Conservation (phyloP, 2,329 filamentous ascomycete genomes). For the Setomelanomma holmii region DNA sequence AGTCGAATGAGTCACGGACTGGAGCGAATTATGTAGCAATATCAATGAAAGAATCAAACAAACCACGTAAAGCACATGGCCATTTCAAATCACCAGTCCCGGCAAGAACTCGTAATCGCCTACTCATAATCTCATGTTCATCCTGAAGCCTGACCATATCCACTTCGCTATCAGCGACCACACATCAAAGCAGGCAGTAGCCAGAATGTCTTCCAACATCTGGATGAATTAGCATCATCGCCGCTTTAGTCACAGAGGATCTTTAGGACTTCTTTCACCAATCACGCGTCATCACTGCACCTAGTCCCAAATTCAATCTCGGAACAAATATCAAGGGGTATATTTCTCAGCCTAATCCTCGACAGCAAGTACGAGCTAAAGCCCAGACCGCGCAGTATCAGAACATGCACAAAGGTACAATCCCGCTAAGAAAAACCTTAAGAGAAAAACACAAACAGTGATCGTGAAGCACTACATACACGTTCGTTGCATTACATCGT, state of each 20-base stretch:
- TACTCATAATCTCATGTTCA: too few relatives aligned
- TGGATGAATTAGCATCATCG: too few relatives aligned
- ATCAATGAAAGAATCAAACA: conserved; percentile 2
- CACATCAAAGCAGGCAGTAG: too few relatives aligned
- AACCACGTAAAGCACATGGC: not conserved
- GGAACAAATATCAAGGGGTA: conserved; percentile 8
- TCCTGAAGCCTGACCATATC: too few relatives aligned
- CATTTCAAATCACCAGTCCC: too few relatives aligned
- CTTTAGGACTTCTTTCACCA: too few relatives aligned
- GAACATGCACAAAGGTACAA: not conserved
- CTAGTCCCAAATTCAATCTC: not conserved
- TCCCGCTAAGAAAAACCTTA: not conserved
- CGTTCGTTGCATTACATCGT: not conserved
- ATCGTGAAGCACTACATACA: not conserved
- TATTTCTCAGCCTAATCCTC: conserved; percentile 8
- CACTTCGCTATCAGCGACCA: too few relatives aligned
- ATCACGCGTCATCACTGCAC: too few relatives aligned
- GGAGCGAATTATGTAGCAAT: conserved; percentile 3
- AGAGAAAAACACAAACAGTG: not conserved
- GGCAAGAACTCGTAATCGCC: too few relatives aligned
- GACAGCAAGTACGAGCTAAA: conserved; percentile 1
- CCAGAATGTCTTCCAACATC: too few relatives aligned
- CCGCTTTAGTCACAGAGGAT: too few relatives aligned
- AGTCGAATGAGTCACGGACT: not conserved
- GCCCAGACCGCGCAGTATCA: conserved; percentile 2